Evolutionary conservation across 352 stramenopile species (phyloP).

Genomic region (Phytophthora sp.): DNA sequence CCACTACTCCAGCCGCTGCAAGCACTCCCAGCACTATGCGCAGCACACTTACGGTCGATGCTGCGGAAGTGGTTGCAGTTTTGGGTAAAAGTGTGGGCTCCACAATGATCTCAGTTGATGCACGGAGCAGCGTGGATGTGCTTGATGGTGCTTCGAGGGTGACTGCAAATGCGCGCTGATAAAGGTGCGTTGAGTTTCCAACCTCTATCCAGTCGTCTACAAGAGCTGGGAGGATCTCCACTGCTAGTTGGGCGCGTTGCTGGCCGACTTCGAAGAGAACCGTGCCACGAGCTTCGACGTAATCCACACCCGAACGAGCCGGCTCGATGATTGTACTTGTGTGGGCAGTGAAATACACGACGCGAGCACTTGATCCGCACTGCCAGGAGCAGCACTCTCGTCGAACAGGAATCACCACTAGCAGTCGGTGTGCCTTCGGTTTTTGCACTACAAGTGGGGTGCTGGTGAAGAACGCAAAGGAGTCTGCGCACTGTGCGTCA

Average conservation of each 20-base stretch:
- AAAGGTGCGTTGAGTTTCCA: neutral
- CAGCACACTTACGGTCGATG: neutral
- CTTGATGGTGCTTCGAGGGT: constrained; percentile 12
- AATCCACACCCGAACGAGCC: constrained; percentile 29
- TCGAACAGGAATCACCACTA: constrained; percentile 30
- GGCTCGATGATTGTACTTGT: constrained; percentile 4
- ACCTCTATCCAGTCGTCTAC: neutral
- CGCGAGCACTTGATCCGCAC: constrained; percentile 9
- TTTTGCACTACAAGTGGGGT: constrained; percentile 27
- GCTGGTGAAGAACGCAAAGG: constrained; percentile 21
- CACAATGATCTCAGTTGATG: constrained; percentile 25
- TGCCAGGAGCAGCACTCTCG: constrained; percentile 23
- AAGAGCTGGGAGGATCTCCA: constrained; percentile 33
- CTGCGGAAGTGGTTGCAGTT: neutral
- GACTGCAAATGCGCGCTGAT: constrained; percentile 24
- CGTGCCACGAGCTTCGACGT: constrained; percentile 22
- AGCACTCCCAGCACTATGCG: constrained; percentile 4
- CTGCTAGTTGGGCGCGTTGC: constrained; percentile 23
- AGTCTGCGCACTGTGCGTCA: constrained; percentile 19
- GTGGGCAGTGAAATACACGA: constrained; percentile 19
- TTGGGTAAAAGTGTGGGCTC: neutral
- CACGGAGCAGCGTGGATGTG: neutral
- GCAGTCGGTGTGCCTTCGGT: constrained; percentile 5
- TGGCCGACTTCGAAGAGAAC: constrained; percentile 31
- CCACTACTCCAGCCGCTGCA: constrained; percentile 5